A percentile compares a stretch with the other conserved stretches of the same genome.
These are phyloP conservation scores for Pyrenochaeta sp. DNA, from an alignment of 2,329 filamentous ascomycete genomes.

Conservation along the genomic window DNA sequence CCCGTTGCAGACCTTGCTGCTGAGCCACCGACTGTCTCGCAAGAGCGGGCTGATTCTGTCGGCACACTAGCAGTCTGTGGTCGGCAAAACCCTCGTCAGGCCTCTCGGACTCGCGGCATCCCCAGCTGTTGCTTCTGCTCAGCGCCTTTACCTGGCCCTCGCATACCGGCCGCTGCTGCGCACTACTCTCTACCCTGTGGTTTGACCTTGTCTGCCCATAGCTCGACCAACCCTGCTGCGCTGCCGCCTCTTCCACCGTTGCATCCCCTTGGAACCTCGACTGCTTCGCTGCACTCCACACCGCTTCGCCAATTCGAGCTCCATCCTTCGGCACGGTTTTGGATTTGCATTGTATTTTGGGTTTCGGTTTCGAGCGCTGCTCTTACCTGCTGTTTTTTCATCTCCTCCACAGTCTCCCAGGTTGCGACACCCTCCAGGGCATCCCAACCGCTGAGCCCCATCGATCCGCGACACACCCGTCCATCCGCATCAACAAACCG, in stretches of 20 bases:
- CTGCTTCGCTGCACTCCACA: constrained; percentile 14
- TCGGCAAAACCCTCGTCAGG: constrained; percentile 20
- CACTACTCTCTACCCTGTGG: constrained; percentile 15
- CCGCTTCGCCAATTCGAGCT: constrained; percentile 9
- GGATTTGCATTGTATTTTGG: constrained; percentile 14
- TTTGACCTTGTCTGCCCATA: not conserved
- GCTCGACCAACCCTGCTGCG: constrained; percentile 6
- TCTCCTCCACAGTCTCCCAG: not conserved
- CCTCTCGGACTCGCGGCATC: constrained; percentile 18
- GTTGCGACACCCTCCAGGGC: constrained; percentile 18
- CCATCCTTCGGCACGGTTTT: constrained; percentile 15
- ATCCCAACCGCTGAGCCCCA: constrained; percentile 6
- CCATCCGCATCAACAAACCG: constrained; percentile 34
- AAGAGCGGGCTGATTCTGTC: constrained; percentile 22
- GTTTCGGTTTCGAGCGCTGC: constrained; percentile 25
- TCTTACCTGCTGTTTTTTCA: constrained; percentile 16
- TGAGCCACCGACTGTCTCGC: constrained; percentile 29
- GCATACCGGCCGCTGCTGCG: constrained; percentile 16
- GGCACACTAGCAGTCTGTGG: constrained; percentile 13
- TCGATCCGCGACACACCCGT: constrained; percentile 24
- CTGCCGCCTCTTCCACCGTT: not conserved
- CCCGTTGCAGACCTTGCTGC: constrained; percentile 27
- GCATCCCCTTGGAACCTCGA: constrained; percentile 6
- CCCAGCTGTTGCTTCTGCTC: constrained; percentile 10
- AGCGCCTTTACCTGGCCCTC: constrained; percentile 13